Evolutionary conservation across 257 asterid genomes (phyloP).

Genomic region (Nicotiana obtusifolia): DNA sequence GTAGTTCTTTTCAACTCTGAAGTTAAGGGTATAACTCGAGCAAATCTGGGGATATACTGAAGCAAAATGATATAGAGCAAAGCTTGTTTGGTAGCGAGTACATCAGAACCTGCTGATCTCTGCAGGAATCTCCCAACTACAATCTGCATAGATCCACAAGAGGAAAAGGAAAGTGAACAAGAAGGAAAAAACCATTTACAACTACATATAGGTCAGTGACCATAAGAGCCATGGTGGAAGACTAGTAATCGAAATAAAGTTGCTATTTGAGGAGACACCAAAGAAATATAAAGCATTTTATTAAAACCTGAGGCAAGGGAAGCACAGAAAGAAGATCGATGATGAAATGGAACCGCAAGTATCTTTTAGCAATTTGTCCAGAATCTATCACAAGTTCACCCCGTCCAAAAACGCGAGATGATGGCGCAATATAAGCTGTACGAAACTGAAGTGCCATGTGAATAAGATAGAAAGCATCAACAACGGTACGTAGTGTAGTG

Average conservation of each 20-base stretch:
- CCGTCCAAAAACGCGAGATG: slow-evolving; percentile 97
- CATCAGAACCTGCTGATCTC: slow-evolving; percentile 60
- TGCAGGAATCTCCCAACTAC: slow-evolving; percentile 89
- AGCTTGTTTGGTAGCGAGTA: slow-evolving; percentile 70
- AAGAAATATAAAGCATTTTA: not conserved
- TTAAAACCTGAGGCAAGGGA: slow-evolving; percentile 85
- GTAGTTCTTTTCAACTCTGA: slow-evolving; percentile 90
- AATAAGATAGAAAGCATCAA: slow-evolving; percentile 60
- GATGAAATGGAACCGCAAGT: slow-evolving; percentile 64
- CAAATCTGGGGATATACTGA: slow-evolving; percentile 78
- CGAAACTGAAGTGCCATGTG: slow-evolving; percentile 85
- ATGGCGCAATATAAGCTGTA: slow-evolving; percentile 95
- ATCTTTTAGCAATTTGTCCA: slow-evolving; percentile 65
- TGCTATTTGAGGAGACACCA: not conserved
- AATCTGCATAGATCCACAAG: slow-evolving; percentile 41
- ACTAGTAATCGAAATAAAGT: not conserved
- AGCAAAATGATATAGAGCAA: slow-evolving; percentile 64
- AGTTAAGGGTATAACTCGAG: slow-evolving; percentile 66
- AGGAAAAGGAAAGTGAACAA: slow-evolving; percentile 6
- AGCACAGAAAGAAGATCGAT: slow-evolving; percentile 83
- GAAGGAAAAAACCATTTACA: not conserved
- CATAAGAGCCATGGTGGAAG: not conserved
- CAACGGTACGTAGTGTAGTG: slow-evolving; percentile 62
- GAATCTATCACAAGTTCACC: slow-evolving; percentile 98
- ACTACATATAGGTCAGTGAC: not conserved